Base-by-base conservation (phyloP, 345 rosid species). In the Carallia brachiata region DNA sequence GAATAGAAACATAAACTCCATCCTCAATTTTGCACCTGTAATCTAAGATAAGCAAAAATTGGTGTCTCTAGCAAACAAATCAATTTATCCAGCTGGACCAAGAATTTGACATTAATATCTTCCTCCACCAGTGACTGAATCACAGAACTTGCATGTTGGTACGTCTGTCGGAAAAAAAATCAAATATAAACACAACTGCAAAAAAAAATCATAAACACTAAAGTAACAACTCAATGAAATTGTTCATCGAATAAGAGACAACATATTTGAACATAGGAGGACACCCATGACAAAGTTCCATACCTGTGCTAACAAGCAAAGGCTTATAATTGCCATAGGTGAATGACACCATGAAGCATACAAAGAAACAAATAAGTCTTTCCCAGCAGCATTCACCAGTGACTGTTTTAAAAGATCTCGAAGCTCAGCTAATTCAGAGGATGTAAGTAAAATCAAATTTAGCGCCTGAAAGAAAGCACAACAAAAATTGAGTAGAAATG, bases 261-360 rank as follows among this genome's bases (percentile, higher is more conserved):
- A 44, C 2, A 2, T 44, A 12, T 44, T 44, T 44, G 50, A 44
- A 15, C 50, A 44, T 12, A 44, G 50, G 5, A 44, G 50, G 17
- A 44, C 50, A 44, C 50, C 50, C 50, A 44, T 44, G 17, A 44
- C 17, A 44, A 12, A 44, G 60, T 56, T 64, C 36, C 68, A 74
- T 67, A 96, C 99, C 92, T 92, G 98, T 57, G 98, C 99, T 76
- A 96, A 70, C 63, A 96, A 83, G 85, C 99, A 96, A 60, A 96
- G 95, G 80, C 99, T 92, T 85, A 96, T 89, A 63, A 92, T 89
- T 23, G 99, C 98, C 97, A 89, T 89, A 50, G 99, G 96, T 66
- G 99, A 90, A 79, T 96, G 99, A 77, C 96, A 88, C 99, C 99
- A 96, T 57, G 99, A 96, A 70, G 98, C 87, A 80, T 96, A 96